Base-by-base conservation (phyloP, 306 rosid genomes). In the Luffa aegyptiaca region DNA sequence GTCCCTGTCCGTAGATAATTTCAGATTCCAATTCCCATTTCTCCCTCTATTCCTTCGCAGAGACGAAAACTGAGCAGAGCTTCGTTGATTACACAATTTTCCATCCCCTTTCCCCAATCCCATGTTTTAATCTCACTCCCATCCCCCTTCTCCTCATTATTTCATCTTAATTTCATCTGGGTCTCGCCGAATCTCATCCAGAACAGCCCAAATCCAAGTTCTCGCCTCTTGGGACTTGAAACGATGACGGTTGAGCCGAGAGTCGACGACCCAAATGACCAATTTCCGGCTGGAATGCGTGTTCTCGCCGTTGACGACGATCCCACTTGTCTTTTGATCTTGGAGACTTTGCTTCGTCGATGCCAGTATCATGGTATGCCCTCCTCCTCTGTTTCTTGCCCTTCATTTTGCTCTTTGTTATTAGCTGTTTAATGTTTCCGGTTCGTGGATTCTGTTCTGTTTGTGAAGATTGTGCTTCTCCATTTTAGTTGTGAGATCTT, bases 271-370 rank as follows among this genome's bases (percentile, higher is more conserved):
- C 84, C 90, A 59, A 74, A 82, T 74, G 92, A 87, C 45, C 88
- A 86, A 42, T 96, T 96, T 78, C 99, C 99, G 14, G 61, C 86
- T 44, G 99, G 99, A 83, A 90, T 96, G 99, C 97, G 99, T 78
- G 96, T 96, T 35, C 98, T 96, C 33, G 97, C 97, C 10, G 99
- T 96, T 21, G 99, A 96, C 20, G 99, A 96, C 61, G 96, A 96
- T 73, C 92, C 93, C 73, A 93, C 93, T 37, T 93, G 98, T 70
- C 98, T 93, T 76, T 33, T 83, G 72, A 79, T 96, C 75, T 78
- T 96, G 84, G 97, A 93, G 86, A 88, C 84, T 80, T 84, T 93
- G 26, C 99, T 96, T 55, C 90, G 92, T 70, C 89, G 89, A 81
- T 96, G 99, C 86, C 90, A 90, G 68, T 96, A 96, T 86, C 98